A percentile compares a stretch with the other conserved stretches of the same genome.
phyloP scores from a whole-genome alignment of 2,329 filamentous ascomycete species.

The Cordyceps tenuipes region DNA sequence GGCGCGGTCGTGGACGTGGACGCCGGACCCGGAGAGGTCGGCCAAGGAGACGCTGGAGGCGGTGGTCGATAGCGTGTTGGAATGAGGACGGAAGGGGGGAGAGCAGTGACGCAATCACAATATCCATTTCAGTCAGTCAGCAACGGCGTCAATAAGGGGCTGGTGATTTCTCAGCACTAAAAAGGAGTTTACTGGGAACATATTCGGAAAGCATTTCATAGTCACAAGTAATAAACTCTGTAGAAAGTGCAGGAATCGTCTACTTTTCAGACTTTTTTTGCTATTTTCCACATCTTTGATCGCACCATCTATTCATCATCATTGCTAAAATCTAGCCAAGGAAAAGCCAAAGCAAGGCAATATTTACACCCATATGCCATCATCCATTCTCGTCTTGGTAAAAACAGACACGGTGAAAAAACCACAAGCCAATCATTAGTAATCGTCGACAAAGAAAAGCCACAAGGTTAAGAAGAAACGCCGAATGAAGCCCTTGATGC shows the following conservation, averaged over 20 bases:
- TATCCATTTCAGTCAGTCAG: neutral
- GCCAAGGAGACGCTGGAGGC: constrained; percentile 18
- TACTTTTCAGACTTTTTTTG: too few relatives aligned
- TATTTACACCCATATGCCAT: neutral
- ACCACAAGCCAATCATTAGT: too few relatives aligned
- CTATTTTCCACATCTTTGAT: neutral
- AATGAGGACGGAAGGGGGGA: neutral
- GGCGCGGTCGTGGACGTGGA: constrained; percentile 24
- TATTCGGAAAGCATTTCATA: too few relatives aligned
- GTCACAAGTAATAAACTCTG: too few relatives aligned
- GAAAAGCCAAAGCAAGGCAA: neutral
- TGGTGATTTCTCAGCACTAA: neutral
- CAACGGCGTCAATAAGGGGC: neutral
- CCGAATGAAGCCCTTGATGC: neutral
- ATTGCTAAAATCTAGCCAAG: neutral
- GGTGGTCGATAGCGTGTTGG: constrained; percentile 15
- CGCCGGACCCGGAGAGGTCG: constrained; percentile 9
- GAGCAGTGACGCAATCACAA: neutral
- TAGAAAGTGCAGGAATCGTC: too few relatives aligned
- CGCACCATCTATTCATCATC: neutral
- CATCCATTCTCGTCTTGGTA: neutral
- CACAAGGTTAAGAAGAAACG: neutral
- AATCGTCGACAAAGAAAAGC: neutral
- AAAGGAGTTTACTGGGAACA: neutral
- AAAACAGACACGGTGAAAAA: neutral